Evolutionary conservation across 768 basidiomycete genomes (phyloP).

Genomic region (Hypsizygus marmoreus): DNA sequence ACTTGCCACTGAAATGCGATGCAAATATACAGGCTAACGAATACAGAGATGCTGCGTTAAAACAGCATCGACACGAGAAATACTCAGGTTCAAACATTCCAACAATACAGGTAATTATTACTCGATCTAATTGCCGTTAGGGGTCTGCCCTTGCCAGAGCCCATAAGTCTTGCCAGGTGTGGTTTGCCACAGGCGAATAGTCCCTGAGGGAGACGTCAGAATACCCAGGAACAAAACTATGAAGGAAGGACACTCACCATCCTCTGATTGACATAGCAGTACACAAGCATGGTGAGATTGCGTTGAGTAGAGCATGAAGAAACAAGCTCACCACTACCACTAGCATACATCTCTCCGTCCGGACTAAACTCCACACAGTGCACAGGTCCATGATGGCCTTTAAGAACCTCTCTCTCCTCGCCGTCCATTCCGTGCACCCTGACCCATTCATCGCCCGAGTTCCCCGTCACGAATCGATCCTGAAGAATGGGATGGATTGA

Average conservation of each 20-base stretch:
- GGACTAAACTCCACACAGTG: slow-evolving; percentile 93
- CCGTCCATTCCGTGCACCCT: slow-evolving; percentile 90
- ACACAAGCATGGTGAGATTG: slow-evolving; percentile 3
- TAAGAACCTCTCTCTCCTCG: slow-evolving; percentile 86
- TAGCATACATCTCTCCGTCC: slow-evolving; percentile 97
- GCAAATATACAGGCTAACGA: slow-evolving; percentile 7
- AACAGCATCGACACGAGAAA: slow-evolving; percentile 19
- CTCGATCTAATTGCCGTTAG: slow-evolving; percentile 41
- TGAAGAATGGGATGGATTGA: slow-evolving; percentile 89
- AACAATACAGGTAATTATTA: slow-evolving; percentile 24
- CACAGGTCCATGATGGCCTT: slow-evolving; percentile 97
- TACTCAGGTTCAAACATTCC: slow-evolving; percentile 15
- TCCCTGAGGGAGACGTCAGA: slow-evolving; percentile 49
- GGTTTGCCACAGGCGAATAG: slow-evolving; percentile 98
- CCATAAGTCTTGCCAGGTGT: slow-evolving; percentile 92
- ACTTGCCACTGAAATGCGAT: neutral
- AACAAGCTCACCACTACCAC: slow-evolving; percentile 81
- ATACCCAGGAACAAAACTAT: too few relatives aligned
- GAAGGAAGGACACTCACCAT: slow-evolving; percentile 49
- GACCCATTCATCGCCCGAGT: slow-evolving; percentile 92
- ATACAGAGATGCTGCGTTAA: slow-evolving; percentile 17
- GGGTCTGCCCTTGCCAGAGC: slow-evolving; percentile 72
- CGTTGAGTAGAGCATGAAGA: slow-evolving; percentile 9
- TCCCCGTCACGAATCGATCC: slow-evolving; percentile 93
- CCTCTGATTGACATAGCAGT: slow-evolving; percentile 50